These are phyloP conservation scores for Ceratocystis albifundus DNA, from an alignment of 2,329 filamentous ascomycete species.

Conservation along the genomic window DNA sequence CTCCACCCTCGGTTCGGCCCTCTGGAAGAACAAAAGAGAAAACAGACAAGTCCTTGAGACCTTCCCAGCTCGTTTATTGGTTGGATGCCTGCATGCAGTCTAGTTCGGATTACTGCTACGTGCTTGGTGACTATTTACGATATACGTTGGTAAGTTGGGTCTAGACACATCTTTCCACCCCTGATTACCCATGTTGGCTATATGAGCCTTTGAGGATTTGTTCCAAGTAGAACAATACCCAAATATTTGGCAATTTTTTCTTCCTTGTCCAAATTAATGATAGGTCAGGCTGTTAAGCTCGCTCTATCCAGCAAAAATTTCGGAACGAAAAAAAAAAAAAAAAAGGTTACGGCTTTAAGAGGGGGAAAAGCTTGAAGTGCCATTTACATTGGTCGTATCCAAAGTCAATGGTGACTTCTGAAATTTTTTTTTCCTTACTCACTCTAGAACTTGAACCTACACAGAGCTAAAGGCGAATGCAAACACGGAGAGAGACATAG, in stretches of 20 bases:
- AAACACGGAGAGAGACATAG: not conserved
- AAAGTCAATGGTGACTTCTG: not conserved
- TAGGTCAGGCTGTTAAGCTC: not conserved
- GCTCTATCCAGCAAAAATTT: not conserved
- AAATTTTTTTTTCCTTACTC: not conserved
- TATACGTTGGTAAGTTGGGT: not conserved
- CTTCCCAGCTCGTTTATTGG: not conserved
- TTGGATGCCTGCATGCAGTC: not conserved
- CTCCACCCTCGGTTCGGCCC: conserved; percentile 3
- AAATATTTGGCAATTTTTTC: not conserved
- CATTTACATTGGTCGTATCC: not conserved
- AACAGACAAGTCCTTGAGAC: not conserved
- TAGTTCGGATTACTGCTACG: not conserved
- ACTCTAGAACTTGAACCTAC: not conserved
- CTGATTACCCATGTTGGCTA: not conserved
- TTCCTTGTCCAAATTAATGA: not conserved
- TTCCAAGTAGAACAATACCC: not conserved
- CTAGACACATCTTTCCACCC: not conserved
- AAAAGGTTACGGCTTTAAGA: not conserved
- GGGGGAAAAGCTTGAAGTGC: not conserved
- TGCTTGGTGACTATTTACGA: too few species aligned
- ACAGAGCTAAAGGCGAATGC: not conserved
- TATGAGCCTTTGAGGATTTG: not conserved
- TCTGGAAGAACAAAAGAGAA: not conserved
- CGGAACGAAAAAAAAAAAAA: too few species aligned